These are phyloP conservation scores for Pseudonitzschia delicatissima DNA, from an alignment of 108 stramenopile genomes.

Conservation along the genomic window DNA sequence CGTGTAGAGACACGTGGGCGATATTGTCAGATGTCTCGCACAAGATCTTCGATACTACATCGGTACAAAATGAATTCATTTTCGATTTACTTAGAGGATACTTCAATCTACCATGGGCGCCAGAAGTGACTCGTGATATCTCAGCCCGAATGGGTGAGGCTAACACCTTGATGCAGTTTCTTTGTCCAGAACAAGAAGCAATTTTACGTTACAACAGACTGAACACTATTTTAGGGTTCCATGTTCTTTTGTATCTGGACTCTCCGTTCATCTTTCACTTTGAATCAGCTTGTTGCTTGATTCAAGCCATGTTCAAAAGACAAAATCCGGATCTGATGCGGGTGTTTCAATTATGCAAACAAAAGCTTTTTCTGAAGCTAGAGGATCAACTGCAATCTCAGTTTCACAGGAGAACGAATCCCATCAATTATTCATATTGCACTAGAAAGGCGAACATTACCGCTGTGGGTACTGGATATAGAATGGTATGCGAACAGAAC, in stretches of 20 bases:
- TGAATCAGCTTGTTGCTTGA: slow-evolving; percentile 29
- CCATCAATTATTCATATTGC: not conserved
- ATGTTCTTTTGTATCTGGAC: slow-evolving; percentile 11
- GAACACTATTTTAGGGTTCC: slow-evolving; percentile 16
- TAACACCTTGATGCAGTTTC: not conserved
- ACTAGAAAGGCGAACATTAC: not conserved
- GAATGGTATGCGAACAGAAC: not conserved
- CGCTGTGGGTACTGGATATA: not conserved
- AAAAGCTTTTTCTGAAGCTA: not conserved
- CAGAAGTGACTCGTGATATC: too few relatives aligned
- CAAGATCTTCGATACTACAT: not conserved
- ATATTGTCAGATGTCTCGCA: not conserved
- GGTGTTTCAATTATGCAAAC: not conserved
- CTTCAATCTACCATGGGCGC: too few relatives aligned
- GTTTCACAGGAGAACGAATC: not conserved
- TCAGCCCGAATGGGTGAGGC: not conserved
- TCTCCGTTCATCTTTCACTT: slow-evolving; percentile 29
- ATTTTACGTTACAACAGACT: not conserved
- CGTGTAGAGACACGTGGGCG: slow-evolving; percentile 18
- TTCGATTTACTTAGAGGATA: slow-evolving; percentile 8
- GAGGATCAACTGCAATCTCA: not conserved
- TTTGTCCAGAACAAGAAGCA: not conserved
- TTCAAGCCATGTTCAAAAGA: slow-evolving; percentile 1
- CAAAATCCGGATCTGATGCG: not conserved
- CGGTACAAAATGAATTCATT: slow-evolving; percentile 8